phyloP scores from a whole-genome alignment of 768 basidiomycete genomes.

The Termitomyces sp. region DNA sequence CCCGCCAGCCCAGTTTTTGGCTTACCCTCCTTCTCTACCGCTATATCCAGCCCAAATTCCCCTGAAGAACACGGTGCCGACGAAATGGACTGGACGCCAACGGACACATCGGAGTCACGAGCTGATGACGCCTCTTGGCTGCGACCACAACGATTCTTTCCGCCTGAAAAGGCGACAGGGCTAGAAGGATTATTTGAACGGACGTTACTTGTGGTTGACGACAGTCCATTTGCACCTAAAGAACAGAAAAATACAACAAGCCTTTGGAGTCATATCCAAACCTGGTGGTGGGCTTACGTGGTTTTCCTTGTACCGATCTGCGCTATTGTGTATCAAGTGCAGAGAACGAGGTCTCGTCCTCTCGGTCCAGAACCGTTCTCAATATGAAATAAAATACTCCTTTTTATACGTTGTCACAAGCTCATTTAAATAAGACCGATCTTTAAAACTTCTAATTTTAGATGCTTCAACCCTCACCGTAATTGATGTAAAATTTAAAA shows the following conservation, averaged over 20 bases:
- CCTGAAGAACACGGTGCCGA: conserved; percentile 33
- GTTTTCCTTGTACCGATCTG: conserved; percentile 25
- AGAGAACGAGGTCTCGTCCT: conserved; percentile 7
- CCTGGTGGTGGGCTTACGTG: conserved; percentile 33
- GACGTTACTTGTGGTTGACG: conserved; percentile 52
- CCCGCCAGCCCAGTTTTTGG: conserved; percentile 62
- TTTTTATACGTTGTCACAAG: not conserved
- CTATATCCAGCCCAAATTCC: conserved; percentile 17
- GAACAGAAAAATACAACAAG: not conserved
- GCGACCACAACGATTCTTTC: conserved; percentile 71
- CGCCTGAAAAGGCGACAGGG: conserved; percentile 75
- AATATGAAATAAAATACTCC: not conserved
- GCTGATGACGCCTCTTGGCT: conserved; percentile 46
- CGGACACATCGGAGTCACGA: conserved; percentile 27
- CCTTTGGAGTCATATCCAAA: conserved; percentile 20
- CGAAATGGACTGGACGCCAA: conserved; percentile 67
- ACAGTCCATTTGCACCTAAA: conserved; percentile 16
- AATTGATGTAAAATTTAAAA: not conserved
- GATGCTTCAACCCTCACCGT: not conserved
- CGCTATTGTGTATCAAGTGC: conserved; percentile 22
- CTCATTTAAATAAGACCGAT: not conserved
- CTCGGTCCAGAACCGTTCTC: conserved; percentile 4
- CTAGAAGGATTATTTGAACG: conserved; percentile 66
- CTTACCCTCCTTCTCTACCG: conserved; percentile 51
- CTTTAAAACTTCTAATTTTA: not conserved